Evolutionary conservation across 306 rosid species (phyloP).

Genomic region (Echinosophora koreensis): DNA sequence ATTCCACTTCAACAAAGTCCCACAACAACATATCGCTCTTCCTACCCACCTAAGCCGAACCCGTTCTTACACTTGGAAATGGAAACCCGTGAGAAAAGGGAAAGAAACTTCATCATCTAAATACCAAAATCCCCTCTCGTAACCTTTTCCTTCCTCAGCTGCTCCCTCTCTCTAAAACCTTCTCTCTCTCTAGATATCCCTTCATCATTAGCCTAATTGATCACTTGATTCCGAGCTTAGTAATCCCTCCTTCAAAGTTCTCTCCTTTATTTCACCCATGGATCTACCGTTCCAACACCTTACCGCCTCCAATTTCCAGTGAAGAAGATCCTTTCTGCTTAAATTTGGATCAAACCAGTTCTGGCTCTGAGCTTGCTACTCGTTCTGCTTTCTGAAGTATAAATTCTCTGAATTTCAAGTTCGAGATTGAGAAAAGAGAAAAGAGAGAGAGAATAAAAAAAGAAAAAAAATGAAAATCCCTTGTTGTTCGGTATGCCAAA

Average conservation of each 20-base stretch:
- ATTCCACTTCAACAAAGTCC: conserved; percentile 39
- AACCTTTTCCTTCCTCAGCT: not conserved
- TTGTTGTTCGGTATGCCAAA: conserved; percentile 94
- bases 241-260: conserved; percentile 22
- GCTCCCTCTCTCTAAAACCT: conserved; percentile 47
- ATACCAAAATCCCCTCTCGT: conserved; percentile 32
- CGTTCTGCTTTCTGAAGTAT: conserved; percentile 20
- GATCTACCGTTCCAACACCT: conserved; percentile 64
- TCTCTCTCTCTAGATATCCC: conserved; percentile 57
- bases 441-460: not conserved
- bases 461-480: conserved; percentile 76
- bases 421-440: not conserved
- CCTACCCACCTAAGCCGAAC: conserved; percentile 50
- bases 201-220: conserved; percentile 49
- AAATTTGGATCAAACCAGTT: conserved; percentile 41
- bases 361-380: conserved; percentile 26
- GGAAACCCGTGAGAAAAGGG: conserved; percentile 26
- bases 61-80: conserved; percentile 30
- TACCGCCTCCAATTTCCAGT: conserved; percentile 34
- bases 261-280: conserved; percentile 47
- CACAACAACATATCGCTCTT: conserved; percentile 36
- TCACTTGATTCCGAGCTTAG: conserved; percentile 39
- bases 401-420: conserved; percentile 4
- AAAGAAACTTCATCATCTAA: conserved; percentile 14
- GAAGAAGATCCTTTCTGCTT: conserved; percentile 48